phyloP scores from a whole-genome alignment of 257 asterid species.

The Solanum virginianum region DNA sequence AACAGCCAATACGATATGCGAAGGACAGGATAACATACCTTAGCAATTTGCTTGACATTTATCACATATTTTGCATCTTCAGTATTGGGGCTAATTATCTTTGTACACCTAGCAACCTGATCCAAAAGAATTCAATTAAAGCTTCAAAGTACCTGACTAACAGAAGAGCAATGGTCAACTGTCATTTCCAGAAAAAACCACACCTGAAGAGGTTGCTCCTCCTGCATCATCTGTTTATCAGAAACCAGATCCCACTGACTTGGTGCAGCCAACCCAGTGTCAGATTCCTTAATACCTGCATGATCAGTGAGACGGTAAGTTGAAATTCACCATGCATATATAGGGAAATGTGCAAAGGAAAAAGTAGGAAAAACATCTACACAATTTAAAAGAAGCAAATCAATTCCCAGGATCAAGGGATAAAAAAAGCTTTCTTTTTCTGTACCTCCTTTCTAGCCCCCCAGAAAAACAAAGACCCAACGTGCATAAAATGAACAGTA shows the following conservation, averaged over 20 bases:
- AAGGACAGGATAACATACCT: slow-evolving; percentile 13
- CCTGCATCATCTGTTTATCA: slow-evolving; percentile 99
- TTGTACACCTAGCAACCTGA: slow-evolving; percentile 95
- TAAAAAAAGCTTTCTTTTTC: background rate
- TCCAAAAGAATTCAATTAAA: background rate
- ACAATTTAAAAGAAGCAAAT: background rate
- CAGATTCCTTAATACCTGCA: slow-evolving; percentile 86
- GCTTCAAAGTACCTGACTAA: background rate
- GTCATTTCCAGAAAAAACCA: background rate
- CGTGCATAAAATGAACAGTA: background rate
- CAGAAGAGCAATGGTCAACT: too few relatives aligned
- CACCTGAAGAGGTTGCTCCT: slow-evolving; percentile 94
- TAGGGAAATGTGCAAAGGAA: background rate
- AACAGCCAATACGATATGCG: background rate
- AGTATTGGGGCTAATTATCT: slow-evolving; percentile 76
- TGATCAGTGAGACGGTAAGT: background rate
- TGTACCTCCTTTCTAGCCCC: background rate
- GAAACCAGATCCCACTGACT: slow-evolving; percentile 99
- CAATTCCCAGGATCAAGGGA: background rate
- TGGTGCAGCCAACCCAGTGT: slow-evolving; percentile 96
- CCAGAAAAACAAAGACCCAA: background rate
- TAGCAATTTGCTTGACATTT: slow-evolving; percentile 68
- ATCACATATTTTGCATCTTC: slow-evolving; percentile 68
- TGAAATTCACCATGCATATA: background rate
- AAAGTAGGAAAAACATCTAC: background rate